Conservation (phyloP, 2,329 filamentous ascomycete genomes). For the Fusarium phyllophilum region DNA sequence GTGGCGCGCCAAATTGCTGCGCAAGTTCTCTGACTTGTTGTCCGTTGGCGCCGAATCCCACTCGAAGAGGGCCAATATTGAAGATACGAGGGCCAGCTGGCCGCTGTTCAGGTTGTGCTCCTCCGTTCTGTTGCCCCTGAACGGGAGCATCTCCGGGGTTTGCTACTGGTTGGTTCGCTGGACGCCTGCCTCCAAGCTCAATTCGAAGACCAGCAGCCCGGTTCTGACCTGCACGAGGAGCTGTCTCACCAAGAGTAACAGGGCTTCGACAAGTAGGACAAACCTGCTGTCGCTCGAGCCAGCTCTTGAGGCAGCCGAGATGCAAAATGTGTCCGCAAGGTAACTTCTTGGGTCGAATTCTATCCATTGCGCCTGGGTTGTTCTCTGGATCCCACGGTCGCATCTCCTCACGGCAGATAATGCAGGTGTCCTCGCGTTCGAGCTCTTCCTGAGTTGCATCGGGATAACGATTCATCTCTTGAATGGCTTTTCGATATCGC, state of each 20-base stretch:
- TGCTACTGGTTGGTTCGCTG: conserved; percentile 38
- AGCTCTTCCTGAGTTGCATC: conserved; percentile 92
- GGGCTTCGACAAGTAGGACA: conserved; percentile 93
- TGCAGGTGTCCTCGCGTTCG: conserved; percentile 88
- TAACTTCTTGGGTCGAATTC: conserved; percentile 91
- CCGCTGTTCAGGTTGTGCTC: conserved; percentile 34
- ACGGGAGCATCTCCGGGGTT: conserved; percentile 31
- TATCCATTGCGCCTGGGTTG: conserved; percentile 78
- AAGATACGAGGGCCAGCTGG: conserved; percentile 67
- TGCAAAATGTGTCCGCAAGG: conserved; percentile 97
- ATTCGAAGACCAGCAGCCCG: conserved; percentile 46
- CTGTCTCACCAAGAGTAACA: conserved; percentile 59
- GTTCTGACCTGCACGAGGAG: conserved; percentile 42
- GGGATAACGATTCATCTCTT: conserved; percentile 93
- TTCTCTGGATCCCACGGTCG: conserved; percentile 72
- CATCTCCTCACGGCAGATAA: conserved; percentile 98
- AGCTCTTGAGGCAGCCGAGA: conserved; percentile 93
- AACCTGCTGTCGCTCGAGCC: conserved; percentile 96
- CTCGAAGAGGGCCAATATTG: conserved; percentile 77
- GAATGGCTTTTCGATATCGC: conserved; percentile 88
- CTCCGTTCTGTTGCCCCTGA: conserved; percentile 39
- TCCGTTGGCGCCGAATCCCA: conserved; percentile 80
- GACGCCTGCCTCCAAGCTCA: conserved; percentile 43
- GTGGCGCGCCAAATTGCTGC: conserved; percentile 66
- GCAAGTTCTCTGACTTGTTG: conserved; percentile 74